phyloP scores from a whole-genome alignment of 108 stramenopile species.

The Nitzschia sp. region DNA sequence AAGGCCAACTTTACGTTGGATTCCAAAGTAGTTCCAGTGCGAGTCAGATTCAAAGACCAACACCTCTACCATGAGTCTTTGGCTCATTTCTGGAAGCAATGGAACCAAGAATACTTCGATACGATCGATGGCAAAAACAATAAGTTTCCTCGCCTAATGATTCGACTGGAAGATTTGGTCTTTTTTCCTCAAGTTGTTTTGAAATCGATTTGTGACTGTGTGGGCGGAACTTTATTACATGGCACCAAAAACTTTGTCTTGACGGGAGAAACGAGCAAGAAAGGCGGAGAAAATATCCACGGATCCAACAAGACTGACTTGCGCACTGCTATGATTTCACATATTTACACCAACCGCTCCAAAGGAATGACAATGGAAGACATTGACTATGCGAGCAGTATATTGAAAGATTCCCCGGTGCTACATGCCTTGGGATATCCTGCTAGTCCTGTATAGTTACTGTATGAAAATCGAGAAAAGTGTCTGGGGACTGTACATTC shows the following conservation, averaged over 20 bases:
- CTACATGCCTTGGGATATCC: constrained; percentile 8
- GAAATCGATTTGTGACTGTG: constrained; percentile 17
- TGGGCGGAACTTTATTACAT: neutral
- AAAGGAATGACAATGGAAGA: constrained; percentile 41
- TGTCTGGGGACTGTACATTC: too few species aligned
- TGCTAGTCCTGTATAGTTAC: too few species aligned
- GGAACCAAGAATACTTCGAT: constrained; percentile 73
- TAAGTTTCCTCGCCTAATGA: constrained; percentile 64
- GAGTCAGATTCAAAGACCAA: constrained; percentile 34
- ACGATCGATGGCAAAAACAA: constrained; percentile 12
- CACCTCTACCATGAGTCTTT: constrained; percentile 42
- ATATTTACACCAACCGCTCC: constrained; percentile 12
- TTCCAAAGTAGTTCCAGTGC: constrained; percentile 14
- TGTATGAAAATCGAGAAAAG: too few species aligned
- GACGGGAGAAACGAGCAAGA: constrained; percentile 13
- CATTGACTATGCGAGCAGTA: constrained; percentile 18
- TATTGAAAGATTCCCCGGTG: constrained; percentile 8
- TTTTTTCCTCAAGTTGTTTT: constrained; percentile 26
- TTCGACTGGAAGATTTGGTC: constrained; percentile 76
- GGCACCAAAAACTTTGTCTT: neutral
- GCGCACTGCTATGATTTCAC: constrained; percentile 21
- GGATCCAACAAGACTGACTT: constrained; percentile 24
- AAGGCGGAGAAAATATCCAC: constrained; percentile 23
- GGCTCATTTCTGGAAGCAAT: constrained; percentile 69
- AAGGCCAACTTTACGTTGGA: constrained; percentile 39